These are phyloP conservation scores for Aspergillus nanangensis DNA, from an alignment of 495 filamentous ascomycete species.

Conservation along the genomic window DNA sequence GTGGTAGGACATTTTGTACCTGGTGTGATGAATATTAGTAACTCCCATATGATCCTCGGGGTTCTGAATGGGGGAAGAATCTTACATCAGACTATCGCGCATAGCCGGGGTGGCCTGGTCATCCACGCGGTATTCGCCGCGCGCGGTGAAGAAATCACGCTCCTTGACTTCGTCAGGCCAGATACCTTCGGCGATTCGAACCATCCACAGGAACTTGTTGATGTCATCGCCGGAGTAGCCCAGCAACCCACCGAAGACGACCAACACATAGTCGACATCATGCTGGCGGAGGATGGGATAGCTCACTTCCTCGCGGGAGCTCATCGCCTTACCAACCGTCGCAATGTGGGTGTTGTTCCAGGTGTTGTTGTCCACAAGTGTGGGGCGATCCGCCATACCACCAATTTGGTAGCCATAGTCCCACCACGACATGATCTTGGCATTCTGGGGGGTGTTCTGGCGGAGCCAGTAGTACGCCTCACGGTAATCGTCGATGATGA, in stretches of 20 bases:
- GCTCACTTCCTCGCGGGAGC: slow-evolving; percentile 92
- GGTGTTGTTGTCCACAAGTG: slow-evolving; percentile 98
- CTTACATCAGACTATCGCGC: slow-evolving; percentile 98
- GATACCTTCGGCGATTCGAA: slow-evolving; percentile 97
- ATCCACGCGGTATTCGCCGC: slow-evolving; percentile 95
- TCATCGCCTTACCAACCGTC: slow-evolving; percentile 99
- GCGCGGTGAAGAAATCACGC: slow-evolving; percentile 89
- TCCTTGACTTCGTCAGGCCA: slow-evolving; percentile 99
- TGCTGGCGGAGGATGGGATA: slow-evolving; percentile 98
- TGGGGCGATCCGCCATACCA: slow-evolving; percentile 98
- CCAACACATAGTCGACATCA: slow-evolving; percentile 96
- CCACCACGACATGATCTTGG: slow-evolving; percentile 99
- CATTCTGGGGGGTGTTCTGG: slow-evolving; percentile 89
- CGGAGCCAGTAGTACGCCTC: slow-evolving; percentile 99
- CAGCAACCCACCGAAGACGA: slow-evolving; percentile 93
- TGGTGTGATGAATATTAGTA: slow-evolving; percentile 41
- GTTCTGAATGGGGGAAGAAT: slow-evolving; percentile 2
- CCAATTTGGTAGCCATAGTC: slow-evolving; percentile 99
- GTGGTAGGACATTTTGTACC: slow-evolving; percentile 99
- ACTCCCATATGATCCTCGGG: background rate
- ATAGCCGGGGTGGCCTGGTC: slow-evolving; percentile 93
- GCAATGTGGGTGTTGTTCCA: slow-evolving; percentile 99
- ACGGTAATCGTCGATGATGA: slow-evolving; percentile 99
- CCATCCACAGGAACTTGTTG: slow-evolving; percentile 99
- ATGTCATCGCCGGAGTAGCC: slow-evolving; percentile 99